These are phyloP conservation scores for Cryptococcus amylolentus DNA, from an alignment of 1,284 basidiomycete species.

Conservation along the genomic window DNA sequence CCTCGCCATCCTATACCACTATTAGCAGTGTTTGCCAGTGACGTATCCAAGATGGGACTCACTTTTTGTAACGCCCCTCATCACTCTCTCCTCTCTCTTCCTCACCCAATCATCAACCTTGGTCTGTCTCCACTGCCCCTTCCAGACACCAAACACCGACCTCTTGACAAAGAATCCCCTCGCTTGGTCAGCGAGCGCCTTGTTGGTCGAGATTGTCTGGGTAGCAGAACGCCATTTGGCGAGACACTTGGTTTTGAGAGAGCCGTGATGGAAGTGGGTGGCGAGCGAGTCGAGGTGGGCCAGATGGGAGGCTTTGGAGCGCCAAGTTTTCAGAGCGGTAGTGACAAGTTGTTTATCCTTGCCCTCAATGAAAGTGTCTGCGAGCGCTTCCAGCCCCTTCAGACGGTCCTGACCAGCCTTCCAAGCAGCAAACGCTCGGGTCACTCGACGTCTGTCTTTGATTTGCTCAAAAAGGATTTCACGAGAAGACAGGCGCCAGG, in stretches of 20 bases:
- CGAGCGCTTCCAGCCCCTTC: background rate
- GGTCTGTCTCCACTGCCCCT: constrained; percentile 7
- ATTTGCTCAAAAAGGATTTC: constrained; percentile 11
- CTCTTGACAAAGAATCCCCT: constrained; percentile 37
- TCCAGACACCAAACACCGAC: constrained; percentile 30
- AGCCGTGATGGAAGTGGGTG: constrained; percentile 23
- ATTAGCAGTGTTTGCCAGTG: background rate
- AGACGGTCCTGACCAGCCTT: background rate
- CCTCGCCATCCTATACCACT: constrained; percentile 13
- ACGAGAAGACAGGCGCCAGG: constrained; percentile 13
- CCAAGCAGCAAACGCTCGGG: constrained; percentile 6
- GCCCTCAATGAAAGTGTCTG: too few species aligned
- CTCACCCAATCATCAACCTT: constrained; percentile 20
- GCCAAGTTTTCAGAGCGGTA: constrained; percentile 16
- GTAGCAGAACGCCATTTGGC: constrained; percentile 24
- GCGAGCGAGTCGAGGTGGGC: constrained; percentile 20
- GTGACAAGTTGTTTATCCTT: too few species aligned
- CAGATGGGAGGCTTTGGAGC: constrained; percentile 16
- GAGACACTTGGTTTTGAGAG: constrained; percentile 12
- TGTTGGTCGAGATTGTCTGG: constrained; percentile 17
- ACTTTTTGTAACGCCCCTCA: constrained; percentile 21
- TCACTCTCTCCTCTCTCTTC: constrained; percentile 10
- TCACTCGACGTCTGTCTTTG: constrained; percentile 9
- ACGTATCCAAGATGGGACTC: background rate
- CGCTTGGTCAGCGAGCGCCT: constrained; percentile 32